phyloP scores from a whole-genome alignment of 139 green algal species.

The Ostreobium quekettii region DNA sequence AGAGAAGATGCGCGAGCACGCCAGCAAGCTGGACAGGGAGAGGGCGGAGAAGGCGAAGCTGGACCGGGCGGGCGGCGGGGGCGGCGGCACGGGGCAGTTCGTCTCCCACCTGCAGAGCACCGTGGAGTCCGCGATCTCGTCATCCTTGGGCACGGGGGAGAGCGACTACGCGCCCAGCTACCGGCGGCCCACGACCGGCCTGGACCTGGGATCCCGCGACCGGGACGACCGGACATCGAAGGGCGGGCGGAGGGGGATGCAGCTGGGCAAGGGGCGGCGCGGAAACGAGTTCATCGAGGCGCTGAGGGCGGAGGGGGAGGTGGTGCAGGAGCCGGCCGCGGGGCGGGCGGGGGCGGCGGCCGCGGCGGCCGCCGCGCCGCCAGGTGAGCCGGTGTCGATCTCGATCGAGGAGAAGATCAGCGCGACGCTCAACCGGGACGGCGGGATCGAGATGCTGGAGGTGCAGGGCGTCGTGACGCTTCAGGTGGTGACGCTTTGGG shows the following conservation, averaged over 20 bases:
- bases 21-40: constrained; percentile 45
- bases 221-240: constrained; percentile 7
- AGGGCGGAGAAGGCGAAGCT: constrained; percentile 40
- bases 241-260: constrained; percentile 47
- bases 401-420: constrained; percentile 76
- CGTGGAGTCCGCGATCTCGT: no score
- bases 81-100: no score
- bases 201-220: background rate
- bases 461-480: constrained; percentile 84
- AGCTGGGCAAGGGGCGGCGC: constrained; percentile 82
- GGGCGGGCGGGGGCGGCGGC: background rate
- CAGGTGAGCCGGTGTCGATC: constrained; percentile 43
- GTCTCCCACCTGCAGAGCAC: no score
- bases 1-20: constrained; percentile 18
- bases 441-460: constrained; percentile 89
- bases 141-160: no score
- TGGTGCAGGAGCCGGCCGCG: constrained; percentile 43
- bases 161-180: background rate
- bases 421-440: constrained; percentile 79
- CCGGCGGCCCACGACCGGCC: background rate
- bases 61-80: constrained; percentile 5
- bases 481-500: constrained; percentile 32
- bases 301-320: constrained; percentile 68
- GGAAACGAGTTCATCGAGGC: constrained; percentile 75
- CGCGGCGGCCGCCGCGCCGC: background rate